phyloP scores from a whole-genome alignment of 306 rosid genomes.

The Pyrus pyrifolia region DNA sequence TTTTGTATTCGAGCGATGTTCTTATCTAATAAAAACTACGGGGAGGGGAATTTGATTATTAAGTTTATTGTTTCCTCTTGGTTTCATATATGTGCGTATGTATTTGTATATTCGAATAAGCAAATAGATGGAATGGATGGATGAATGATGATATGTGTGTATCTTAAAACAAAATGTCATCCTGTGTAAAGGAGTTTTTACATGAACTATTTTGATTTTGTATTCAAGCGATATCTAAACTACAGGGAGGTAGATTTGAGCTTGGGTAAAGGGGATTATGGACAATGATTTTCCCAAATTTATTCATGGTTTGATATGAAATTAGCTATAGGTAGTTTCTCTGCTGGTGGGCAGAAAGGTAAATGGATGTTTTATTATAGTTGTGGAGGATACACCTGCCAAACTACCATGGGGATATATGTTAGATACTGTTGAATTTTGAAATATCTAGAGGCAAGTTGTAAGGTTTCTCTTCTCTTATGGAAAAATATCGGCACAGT shows the following conservation, averaged over 20 bases:
- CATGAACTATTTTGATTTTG: neutral
- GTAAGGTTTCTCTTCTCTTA: neutral
- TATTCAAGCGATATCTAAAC: too few relatives aligned
- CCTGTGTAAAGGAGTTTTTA: neutral
- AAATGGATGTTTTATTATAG: neutral
- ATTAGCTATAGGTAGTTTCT: neutral
- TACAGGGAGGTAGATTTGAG: too few relatives aligned
- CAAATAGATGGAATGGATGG: neutral
- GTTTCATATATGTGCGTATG: neutral
- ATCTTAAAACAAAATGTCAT: neutral
- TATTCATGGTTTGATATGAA: neutral
- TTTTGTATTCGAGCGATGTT: neutral
- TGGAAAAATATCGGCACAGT: neutral
- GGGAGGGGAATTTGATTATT: neutral
- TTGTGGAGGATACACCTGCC: too few relatives aligned
- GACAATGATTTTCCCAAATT: neutral
- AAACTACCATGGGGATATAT: neutral
- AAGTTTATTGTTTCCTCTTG: neutral
- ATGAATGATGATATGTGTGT: neutral
- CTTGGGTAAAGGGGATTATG: neutral
- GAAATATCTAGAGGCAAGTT: neutral
- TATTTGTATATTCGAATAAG: neutral
- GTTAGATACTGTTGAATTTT: neutral
- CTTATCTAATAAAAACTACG: neutral
- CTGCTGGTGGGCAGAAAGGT: neutral